Base-by-base conservation (phyloP, 768 basidiomycete genomes). In the Erythrobasidium yunnanense region DNA sequence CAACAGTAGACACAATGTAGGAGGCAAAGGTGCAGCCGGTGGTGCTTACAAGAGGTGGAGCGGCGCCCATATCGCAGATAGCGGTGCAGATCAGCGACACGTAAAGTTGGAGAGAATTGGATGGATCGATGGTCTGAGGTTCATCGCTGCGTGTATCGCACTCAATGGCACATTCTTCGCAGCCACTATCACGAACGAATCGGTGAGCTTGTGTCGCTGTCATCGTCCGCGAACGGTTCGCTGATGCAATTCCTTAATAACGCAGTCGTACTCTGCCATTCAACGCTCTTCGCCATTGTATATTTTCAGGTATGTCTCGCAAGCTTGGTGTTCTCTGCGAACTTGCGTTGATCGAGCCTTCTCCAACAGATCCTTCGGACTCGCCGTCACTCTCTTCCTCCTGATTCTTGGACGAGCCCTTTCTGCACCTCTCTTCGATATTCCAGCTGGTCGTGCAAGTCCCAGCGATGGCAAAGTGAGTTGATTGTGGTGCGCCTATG, bases 81-180 rank as follows among this genome's bases (percentile, higher is more conserved):
- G 60, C 42, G 70, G 69, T 60, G 68, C 66, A 57, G 72, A 73
- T 67, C 70, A 70, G 33, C 58, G 70, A 4, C 72, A 71, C 67
- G 58, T 66, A 60, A 73, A 72, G 66, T 62, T 63, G 8, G 70
- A 69, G 13, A 49, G 72, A n/a, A 30, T 74, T 22, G 74, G 74
- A 25, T 74, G 73, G 71, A 58, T 74, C 3, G 70, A 70, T 51
- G 70, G 70, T 13, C 27, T 70, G 13, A 69, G 68, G 65, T 70
- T 70, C 52, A 42, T 70, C n/a, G 68, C 65, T 49, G 70, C 68
- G 35, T 66, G 67, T 32, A 30, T 70, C 45, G 68, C 71, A 46
- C 66, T 74, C 47, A 74, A 74, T 69, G 73, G 71, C 34, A 74
- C 73, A n/a, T 67, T 70, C 67, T 74, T 74, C 33, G 56, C 65